phyloP scores from a whole-genome alignment of 257 asterid genomes.

The Capsicum pubescens region DNA sequence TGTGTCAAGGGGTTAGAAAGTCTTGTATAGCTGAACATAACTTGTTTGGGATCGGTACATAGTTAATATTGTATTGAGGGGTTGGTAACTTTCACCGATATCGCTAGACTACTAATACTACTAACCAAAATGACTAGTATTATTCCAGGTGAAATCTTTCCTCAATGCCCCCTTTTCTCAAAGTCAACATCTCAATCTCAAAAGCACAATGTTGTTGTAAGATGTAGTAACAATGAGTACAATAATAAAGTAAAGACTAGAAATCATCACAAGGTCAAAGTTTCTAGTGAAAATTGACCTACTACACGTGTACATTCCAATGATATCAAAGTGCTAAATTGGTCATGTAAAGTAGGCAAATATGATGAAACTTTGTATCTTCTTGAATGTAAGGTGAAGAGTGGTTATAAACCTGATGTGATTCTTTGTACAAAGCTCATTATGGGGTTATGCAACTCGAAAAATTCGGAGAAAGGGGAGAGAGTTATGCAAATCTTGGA shows the following conservation, averaged over 20 bases:
- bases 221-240: constrained; percentile 46
- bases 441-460: constrained; percentile 64
- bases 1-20: no score
- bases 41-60: background rate
- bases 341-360: constrained; percentile 78
- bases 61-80: background rate
- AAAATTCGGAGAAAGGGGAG: constrained; percentile 56
- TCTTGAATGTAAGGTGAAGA: constrained; percentile 67
- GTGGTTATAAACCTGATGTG: constrained; percentile 69
- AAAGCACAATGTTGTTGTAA: constrained; percentile 36
- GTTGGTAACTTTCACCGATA: background rate
- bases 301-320: constrained; percentile 35
- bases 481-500: constrained; percentile 71
- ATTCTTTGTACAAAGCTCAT: constrained; percentile 83
- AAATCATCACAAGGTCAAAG: constrained; percentile 32
- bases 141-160: constrained; percentile 52
- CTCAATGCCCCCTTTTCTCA: constrained; percentile 47
- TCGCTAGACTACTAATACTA: background rate
- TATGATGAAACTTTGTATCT: constrained; percentile 73
- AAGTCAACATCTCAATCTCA: constrained; percentile 47
- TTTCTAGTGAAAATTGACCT: constrained; percentile 41
- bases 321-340: constrained; percentile 62
- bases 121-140: constrained; percentile 56
- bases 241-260: constrained; percentile 20
- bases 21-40: background rate